These are phyloP conservation scores for Dactylellina leptospora DNA, from an alignment of 2,329 filamentous ascomycete genomes.

Conservation along the genomic window DNA sequence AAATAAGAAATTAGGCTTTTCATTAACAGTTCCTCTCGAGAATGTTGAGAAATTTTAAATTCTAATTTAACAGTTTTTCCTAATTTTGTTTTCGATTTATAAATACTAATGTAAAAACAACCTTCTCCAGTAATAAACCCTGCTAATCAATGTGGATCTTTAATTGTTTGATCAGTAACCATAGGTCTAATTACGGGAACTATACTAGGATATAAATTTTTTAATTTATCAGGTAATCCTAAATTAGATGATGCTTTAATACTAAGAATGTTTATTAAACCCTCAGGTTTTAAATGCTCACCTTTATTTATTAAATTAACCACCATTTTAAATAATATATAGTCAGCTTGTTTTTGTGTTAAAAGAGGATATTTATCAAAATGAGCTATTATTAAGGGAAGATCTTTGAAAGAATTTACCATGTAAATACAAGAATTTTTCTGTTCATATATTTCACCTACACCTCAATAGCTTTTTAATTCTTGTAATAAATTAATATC, in stretches of 20 bases:
- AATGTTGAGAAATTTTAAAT: conserved; percentile 33
- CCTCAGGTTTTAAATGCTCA: conserved; percentile 3
- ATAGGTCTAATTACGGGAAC: conserved; percentile 5
- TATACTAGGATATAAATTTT: conserved; percentile 3
- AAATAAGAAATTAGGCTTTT: conserved; percentile 21
- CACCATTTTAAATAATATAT: conserved; percentile 10
- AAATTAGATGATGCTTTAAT: conserved; percentile 16
- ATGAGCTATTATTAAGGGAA: conserved; percentile 12
- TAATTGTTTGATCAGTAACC: conserved; percentile 8
- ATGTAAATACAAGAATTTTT: conserved; percentile 12
- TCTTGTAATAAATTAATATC: conserved; percentile 10
- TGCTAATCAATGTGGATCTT: conserved; percentile 18
- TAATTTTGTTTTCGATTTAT: conserved; percentile 13
- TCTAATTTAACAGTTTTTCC: conserved; percentile 21
- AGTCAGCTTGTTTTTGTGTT: conserved; percentile 20
- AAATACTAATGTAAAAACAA: conserved; percentile 18
- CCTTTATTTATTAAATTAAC: conserved; percentile 9
- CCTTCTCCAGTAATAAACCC: conserved; percentile 16
- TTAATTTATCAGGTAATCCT: conserved; percentile 17
- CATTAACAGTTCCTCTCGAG: conserved; percentile 24
- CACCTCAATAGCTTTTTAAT: conserved; percentile 15
- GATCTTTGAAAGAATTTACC: conserved; percentile 12
- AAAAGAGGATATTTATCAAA: conserved; percentile 22
- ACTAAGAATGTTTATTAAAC: conserved; percentile 18
- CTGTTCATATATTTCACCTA: conserved; percentile 17